Conservation (phyloP, 2,329 filamentous ascomycete genomes). For the Clonostachys sp. region DNA sequence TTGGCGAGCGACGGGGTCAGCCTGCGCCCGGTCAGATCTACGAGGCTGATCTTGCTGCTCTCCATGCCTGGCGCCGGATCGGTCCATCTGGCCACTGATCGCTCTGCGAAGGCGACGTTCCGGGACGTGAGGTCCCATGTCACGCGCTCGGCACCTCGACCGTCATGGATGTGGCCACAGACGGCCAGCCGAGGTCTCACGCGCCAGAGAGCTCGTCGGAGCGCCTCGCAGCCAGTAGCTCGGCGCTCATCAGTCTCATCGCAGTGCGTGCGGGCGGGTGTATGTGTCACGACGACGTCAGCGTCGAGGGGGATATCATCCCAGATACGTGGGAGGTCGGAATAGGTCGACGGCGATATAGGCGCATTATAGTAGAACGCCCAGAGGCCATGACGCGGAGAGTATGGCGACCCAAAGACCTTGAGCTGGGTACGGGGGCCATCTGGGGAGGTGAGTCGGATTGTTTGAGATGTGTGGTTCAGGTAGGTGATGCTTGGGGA, state of each 20-base stretch:
- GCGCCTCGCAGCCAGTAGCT: conserved; percentile 53
- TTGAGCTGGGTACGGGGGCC: conserved; percentile 58
- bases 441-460: conserved; percentile 46
- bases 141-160: conserved; percentile 58
- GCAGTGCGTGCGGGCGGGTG: conserved; percentile 56
- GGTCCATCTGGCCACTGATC: conserved; percentile 41
- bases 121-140: conserved; percentile 46
- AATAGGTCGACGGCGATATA: conserved; percentile 5
- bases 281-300: conserved; percentile 69
- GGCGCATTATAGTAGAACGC: conserved; percentile 58
- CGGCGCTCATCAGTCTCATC: conserved; percentile 39
- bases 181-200: conserved; percentile 61
- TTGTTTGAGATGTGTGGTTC: conserved; percentile 46
- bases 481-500: conserved; percentile 61
- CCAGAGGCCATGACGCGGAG: conserved; percentile 53
- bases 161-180: conserved; percentile 70
- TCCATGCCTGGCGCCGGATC: conserved; percentile 51
- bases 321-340: conserved; percentile 46
- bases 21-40: conserved; percentile 51
- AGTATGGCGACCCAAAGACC: conserved; percentile 69
- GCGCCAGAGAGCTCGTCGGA: conserved; percentile 52
- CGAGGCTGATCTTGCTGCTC: conserved; percentile 54
- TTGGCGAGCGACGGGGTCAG: conserved; percentile 36
- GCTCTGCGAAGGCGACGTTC: conserved; percentile 38
- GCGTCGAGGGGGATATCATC: conserved; percentile 52